A percentile compares a stretch with the other conserved stretches of the same genome.
Evolutionary conservation across 2,329 filamentous ascomycete species (phyloP).

Genomic region (Colletotrichum sansevieriae): DNA sequence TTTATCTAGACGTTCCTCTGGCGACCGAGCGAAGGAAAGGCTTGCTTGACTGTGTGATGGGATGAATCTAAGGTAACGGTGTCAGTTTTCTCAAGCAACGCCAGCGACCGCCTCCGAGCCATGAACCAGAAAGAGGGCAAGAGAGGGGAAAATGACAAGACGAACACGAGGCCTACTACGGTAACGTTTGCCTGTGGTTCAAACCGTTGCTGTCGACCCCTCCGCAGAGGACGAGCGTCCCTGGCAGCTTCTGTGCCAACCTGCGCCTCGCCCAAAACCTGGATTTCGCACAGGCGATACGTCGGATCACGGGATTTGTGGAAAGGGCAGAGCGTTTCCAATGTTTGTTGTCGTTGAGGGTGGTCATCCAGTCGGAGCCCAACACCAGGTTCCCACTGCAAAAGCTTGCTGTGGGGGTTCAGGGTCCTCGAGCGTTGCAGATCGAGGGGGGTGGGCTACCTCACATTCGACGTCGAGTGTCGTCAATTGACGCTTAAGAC

Average conservation of each 20-base stretch:
- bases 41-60: not conserved
- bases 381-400: not conserved
- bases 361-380: not conserved
- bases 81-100: constrained; percentile 7
- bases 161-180: constrained; percentile 37
- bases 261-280: constrained; percentile 26
- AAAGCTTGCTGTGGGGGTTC: constrained; percentile 21
- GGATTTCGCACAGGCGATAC: constrained; percentile 22
- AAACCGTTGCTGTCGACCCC: constrained; percentile 15
- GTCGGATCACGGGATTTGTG: constrained; percentile 22
- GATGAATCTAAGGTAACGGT: constrained; percentile 18
- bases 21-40: not conserved
- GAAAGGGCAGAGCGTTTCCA: not conserved
- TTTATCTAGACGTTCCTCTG: constrained; percentile 1
- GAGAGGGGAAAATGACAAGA: constrained; percentile 34
- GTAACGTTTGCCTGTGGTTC: not conserved
- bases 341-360: not conserved
- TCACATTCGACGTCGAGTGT: too few relatives aligned
- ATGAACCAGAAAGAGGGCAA: constrained; percentile 20
- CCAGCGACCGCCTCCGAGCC: constrained; percentile 34
- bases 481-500: too few relatives aligned
- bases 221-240: constrained; percentile 24
- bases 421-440: constrained; percentile 30
- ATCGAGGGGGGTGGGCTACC: too few relatives aligned
- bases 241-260: constrained; percentile 28